Conservation (phyloP, 345 rosid species). For the Aegle marmelos region DNA sequence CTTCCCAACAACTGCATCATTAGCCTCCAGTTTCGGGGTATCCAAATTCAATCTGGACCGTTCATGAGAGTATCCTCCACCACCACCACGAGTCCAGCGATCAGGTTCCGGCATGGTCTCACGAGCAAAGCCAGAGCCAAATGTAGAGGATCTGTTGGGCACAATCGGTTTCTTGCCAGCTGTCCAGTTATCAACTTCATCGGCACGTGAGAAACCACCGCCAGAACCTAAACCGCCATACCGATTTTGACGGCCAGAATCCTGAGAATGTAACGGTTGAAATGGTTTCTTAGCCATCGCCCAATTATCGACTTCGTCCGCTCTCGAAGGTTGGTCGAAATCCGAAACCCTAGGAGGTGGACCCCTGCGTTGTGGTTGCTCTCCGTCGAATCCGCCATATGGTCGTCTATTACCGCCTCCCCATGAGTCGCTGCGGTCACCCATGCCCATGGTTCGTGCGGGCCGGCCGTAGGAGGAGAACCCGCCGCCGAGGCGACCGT, state of each 20-base stretch:
- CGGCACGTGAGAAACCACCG: conserved; percentile 71
- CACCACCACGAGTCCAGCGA: conserved; percentile 64
- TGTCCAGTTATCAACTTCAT: conserved; percentile 80
- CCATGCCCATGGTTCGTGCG: conserved; percentile 37
- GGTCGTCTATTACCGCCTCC: conserved; percentile 59
- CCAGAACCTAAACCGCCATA: conserved; percentile 41
- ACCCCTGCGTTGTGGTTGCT: conserved; percentile 45
- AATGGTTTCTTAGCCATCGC: conserved; percentile 54
- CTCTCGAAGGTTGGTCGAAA: conserved; percentile 79
- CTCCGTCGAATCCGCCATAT: conserved; percentile 79
- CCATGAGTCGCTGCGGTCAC: conserved; percentile 64
- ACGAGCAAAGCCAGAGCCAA: conserved; percentile 57
- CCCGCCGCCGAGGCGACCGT: conserved; percentile 79
- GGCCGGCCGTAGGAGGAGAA: conserved; percentile 61
- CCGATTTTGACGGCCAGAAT: conserved; percentile 53
- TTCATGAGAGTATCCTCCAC: conserved; percentile 45
- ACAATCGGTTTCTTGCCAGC: conserved; percentile 48
- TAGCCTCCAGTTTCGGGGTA: conserved; percentile 54
- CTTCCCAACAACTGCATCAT: conserved; percentile 41
- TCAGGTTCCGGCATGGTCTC: conserved; percentile 57
- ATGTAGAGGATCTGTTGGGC: conserved; percentile 51
- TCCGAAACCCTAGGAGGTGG: conserved; percentile 74
- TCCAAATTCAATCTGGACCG: conserved; percentile 68
- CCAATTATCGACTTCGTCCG: conserved; percentile 93
- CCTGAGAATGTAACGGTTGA: conserved; percentile 41